Base-by-base conservation (phyloP, 2,329 filamentous ascomycete genomes). In the Fusarium subtropicale region DNA sequence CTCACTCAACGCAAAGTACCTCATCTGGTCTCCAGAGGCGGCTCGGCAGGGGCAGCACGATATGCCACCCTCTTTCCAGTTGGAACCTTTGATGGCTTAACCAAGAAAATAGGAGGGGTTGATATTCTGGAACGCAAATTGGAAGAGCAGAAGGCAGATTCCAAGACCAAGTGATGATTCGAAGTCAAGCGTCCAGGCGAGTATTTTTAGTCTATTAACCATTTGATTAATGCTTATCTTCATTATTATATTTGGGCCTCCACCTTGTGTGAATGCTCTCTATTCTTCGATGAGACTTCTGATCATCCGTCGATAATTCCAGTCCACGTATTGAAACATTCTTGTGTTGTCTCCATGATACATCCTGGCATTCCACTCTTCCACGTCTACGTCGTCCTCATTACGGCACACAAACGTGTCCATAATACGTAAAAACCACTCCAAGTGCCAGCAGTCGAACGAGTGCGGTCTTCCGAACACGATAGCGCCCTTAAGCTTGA, bases 1-100 rank as follows among this genome's bases (percentile, higher is more conserved):
- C 18, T 72, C 15, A 71, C 57, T 38, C 59, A 62, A 15, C 50
- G n/a, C 0, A 72, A 72, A n/a, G 64, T 70, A 11, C 60, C 70
- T 1, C 34, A 56, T 22, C 4, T 60, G 2, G 34, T 72, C 1
- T 71, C 16, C 15, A 64, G 64, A 24, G 70, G 70, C 3, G 51
- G 30, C 8, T 50, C 34, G 3, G 70, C 70, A 3, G 57, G 48
- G 2, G 20, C 26, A 0, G 66, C 44, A 16, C 44, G 66, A 7
- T 9, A 64, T 24, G 60, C 36, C 1, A 54, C 56, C 11, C 6
- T 71, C 1, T 45, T 72, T 34, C 69, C 70, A 3, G 60, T 51
- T 16, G 66, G 70, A 0, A 50, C 47, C 0, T 42, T 60, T 10
- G 69, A 72, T 46, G 36, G 58, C 2, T 36, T 34, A 0, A 20